phyloP scores from a whole-genome alignment of 768 basidiomycete species.

The Hydnomerulius pinastri region DNA sequence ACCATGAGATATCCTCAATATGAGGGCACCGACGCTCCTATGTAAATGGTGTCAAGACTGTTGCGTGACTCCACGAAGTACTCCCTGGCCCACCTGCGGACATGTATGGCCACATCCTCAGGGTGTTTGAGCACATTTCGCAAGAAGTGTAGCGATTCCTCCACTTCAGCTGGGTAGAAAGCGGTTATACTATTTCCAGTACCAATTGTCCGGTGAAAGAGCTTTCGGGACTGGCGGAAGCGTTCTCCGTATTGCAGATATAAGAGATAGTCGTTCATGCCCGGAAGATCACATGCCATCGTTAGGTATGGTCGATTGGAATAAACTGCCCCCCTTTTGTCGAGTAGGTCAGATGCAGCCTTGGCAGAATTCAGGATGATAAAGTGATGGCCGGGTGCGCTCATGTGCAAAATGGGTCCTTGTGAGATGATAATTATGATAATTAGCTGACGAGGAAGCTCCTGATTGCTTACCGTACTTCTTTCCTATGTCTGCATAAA shows the following conservation, averaged over 20 bases:
- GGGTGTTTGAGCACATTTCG: background rate
- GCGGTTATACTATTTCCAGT: background rate
- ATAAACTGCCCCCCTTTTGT: constrained; percentile 6
- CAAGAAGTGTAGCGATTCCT: background rate
- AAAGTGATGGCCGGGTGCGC: constrained; percentile 13
- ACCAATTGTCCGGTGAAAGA: background rate
- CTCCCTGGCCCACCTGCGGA: background rate
- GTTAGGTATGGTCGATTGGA: constrained; percentile 3
- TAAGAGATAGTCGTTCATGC: too few species aligned
- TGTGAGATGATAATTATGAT: too few species aligned
- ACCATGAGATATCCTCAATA: constrained; percentile 39
- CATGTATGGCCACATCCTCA: background rate
- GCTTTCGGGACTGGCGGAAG: background rate
- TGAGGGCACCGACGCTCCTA: constrained; percentile 15
- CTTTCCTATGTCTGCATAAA: background rate
- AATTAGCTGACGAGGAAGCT: too few species aligned
- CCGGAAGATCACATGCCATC: too few species aligned
- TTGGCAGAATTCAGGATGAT: constrained; percentile 38
- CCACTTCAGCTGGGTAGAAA: too few species aligned
- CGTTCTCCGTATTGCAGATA: background rate
- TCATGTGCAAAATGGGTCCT: background rate
- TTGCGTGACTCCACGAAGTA: background rate
- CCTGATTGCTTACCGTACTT: too few species aligned
- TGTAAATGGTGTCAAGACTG: background rate
- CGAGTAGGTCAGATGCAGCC: constrained; percentile 2